These are phyloP conservation scores for Porphyra umbilicalis DNA, from an alignment of 31 red algal species.

Conservation along the genomic window DNA sequence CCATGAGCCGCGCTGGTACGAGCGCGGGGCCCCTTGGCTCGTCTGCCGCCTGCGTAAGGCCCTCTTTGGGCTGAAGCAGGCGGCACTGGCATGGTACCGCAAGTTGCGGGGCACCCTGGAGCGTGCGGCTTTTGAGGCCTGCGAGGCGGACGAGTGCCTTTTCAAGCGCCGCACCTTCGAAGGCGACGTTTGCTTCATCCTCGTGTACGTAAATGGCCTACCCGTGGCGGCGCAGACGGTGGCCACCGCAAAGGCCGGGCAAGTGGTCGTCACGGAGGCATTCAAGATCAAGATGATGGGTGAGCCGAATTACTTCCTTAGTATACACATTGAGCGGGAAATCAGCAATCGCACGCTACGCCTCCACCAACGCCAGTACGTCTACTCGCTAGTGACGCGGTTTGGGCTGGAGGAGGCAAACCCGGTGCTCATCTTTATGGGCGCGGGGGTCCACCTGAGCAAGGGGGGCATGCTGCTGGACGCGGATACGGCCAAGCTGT, in stretches of 20 bases:
- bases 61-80: conserved; percentile 8
- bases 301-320: not conserved
- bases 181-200: conserved; percentile 13
- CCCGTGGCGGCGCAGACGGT: not conserved
- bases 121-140: not conserved
- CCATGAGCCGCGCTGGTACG: not conserved
- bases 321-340: too few relatives aligned
- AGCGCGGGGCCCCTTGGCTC: not conserved
- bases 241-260: not conserved
- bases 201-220: conserved; percentile 12
- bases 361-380: too few relatives aligned
- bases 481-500: not conserved
- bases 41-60: conserved; percentile 20
- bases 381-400: too few relatives aligned
- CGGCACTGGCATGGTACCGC: conserved; percentile 12
- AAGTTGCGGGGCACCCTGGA: conserved; percentile 10
- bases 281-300: conserved; percentile 23
- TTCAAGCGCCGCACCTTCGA: not conserved
- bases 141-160: conserved; percentile 2
- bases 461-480: not conserved
- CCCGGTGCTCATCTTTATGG: too few relatives aligned
- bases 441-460: too few relatives aligned
- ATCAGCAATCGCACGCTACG: too few relatives aligned
- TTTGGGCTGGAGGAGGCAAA: too few relatives aligned
- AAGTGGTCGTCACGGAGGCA: conserved; percentile 5